These are phyloP conservation scores for Mycena maculata DNA, from an alignment of 768 basidiomycete genomes.

Conservation along the genomic window DNA sequence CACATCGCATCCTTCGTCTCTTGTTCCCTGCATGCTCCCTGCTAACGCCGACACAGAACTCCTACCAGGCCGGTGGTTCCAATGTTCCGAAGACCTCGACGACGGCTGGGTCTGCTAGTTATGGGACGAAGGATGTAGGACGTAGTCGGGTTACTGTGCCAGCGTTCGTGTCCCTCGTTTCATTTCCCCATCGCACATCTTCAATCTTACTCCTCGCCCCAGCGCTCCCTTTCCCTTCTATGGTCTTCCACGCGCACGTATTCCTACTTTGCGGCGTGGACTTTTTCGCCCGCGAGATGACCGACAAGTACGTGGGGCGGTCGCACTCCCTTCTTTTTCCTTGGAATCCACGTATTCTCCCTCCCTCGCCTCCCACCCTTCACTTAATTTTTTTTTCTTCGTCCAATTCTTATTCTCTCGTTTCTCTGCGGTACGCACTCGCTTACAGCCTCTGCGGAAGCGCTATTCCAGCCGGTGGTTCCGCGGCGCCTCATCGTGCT, in stretches of 20 bases:
- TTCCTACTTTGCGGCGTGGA: no score
- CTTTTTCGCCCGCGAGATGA: not conserved
- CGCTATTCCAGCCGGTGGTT: conserved; percentile 1
- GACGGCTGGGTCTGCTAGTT: not conserved
- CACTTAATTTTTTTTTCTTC: not conserved
- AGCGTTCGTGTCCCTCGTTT: not conserved
- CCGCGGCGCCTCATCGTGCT: not conserved
- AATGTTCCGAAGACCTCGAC: not conserved
- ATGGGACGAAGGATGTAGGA: not conserved
- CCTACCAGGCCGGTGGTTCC: not conserved
- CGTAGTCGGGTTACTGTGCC: conserved; percentile 1
- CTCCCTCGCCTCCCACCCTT: conserved; percentile 1
- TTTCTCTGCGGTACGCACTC: conserved; percentile 1
- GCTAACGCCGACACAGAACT: not conserved
- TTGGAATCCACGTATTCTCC: not conserved
- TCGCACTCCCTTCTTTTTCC: not conserved
- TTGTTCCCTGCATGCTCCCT: no score
- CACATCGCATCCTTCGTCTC: not conserved
- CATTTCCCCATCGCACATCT: not conserved
- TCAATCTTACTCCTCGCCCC: not conserved
- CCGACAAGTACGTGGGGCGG: not conserved
- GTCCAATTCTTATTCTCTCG: not conserved
- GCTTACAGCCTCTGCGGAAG: conserved; percentile 1
- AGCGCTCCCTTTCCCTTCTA: conserved; percentile 2
- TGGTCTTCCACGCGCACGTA: not conserved